Percentiles rank a stretch among this genome's conserved stretches.
phyloP scores from a whole-genome alignment of 805 yeast species.

The Lipomyces sp. region DNA sequence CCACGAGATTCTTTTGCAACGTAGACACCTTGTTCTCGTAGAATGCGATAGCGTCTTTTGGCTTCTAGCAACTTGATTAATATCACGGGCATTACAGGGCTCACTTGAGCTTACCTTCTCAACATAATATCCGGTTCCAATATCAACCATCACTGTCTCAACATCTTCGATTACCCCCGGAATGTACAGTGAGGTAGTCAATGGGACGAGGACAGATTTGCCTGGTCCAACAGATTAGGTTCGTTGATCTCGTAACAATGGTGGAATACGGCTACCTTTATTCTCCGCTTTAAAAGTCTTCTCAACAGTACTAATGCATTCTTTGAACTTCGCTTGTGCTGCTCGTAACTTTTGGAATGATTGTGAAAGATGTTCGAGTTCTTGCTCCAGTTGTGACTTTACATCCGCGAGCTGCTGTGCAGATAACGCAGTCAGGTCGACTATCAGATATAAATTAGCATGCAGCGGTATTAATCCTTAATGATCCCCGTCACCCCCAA shows the following conservation, averaged over 20 bases:
- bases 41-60: constrained; percentile 68
- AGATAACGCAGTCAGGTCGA: constrained; percentile 71
- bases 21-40: constrained; percentile 76
- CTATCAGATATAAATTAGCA: constrained; percentile 40
- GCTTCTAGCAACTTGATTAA: constrained; percentile 41
- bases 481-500: background rate
- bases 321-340: constrained; percentile 80
- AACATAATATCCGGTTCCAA: constrained; percentile 94
- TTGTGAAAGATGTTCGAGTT: constrained; percentile 80
- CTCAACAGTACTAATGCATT: constrained; percentile 74
- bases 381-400: constrained; percentile 81
- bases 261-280: constrained; percentile 44
- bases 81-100: background rate
- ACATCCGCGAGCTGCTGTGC: constrained; percentile 86
- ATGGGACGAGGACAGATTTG: constrained; percentile 73
- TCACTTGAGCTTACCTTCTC: constrained; percentile 58
- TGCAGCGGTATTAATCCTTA: background rate
- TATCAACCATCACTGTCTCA: constrained; percentile 81
- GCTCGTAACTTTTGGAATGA: constrained; percentile 82
- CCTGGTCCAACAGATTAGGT: constrained; percentile 36
- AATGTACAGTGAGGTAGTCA: constrained; percentile 85
- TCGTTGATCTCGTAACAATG: background rate
- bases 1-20: constrained; percentile 70
- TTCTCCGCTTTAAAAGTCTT: constrained; percentile 51
- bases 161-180: constrained; percentile 76